These are phyloP conservation scores for Parathielavia appendiculata DNA, from an alignment of 495 filamentous ascomycete genomes.

Conservation along the genomic window DNA sequence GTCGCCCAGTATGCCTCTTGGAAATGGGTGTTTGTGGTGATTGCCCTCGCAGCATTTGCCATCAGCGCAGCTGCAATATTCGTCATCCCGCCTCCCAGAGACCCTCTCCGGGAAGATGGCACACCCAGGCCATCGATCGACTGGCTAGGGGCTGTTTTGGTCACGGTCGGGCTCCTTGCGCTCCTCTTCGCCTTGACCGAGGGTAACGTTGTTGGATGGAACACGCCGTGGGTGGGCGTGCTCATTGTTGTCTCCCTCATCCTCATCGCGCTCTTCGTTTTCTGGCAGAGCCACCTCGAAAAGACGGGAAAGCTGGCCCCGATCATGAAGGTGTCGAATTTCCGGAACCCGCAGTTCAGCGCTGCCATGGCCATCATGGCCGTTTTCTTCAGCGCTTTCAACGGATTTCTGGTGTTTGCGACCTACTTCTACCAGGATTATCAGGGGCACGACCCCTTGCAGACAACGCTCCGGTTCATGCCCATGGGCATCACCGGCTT, in stretches of 20 bases:
- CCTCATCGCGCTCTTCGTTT: slow-evolving; percentile 53
- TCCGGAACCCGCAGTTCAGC: slow-evolving; percentile 48
- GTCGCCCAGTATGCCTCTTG: slow-evolving; percentile 52
- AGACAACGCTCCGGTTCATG: slow-evolving; percentile 58
- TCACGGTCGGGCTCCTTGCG: slow-evolving; percentile 57
- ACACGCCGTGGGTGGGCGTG: slow-evolving; percentile 57
- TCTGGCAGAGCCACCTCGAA: slow-evolving; percentile 61
- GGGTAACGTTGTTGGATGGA: slow-evolving; percentile 63
- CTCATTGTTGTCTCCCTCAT: slow-evolving; percentile 59
- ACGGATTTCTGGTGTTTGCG: slow-evolving; percentile 54
- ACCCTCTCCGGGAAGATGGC: slow-evolving; percentile 27
- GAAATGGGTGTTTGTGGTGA: slow-evolving; percentile 62
- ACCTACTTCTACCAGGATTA: slow-evolving; percentile 62
- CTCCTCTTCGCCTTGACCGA: slow-evolving; percentile 60
- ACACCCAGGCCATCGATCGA: slow-evolving; percentile 48
- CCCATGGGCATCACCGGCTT: slow-evolving; percentile 53
- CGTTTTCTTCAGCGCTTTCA: slow-evolving; percentile 57
- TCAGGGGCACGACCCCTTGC: slow-evolving; percentile 47
- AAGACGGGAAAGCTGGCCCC: slow-evolving; percentile 37
- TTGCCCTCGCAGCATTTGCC: slow-evolving; percentile 57
- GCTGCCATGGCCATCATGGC: slow-evolving; percentile 57
- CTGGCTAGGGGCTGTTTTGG: slow-evolving; percentile 57
- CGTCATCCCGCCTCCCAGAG: slow-evolving; percentile 56
- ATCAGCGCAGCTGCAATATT: slow-evolving; percentile 56
- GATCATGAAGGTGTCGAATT: slow-evolving; percentile 56